Conservation (phyloP, 495 filamentous ascomycete genomes). For the Corynascus novoguineensis region DNA sequence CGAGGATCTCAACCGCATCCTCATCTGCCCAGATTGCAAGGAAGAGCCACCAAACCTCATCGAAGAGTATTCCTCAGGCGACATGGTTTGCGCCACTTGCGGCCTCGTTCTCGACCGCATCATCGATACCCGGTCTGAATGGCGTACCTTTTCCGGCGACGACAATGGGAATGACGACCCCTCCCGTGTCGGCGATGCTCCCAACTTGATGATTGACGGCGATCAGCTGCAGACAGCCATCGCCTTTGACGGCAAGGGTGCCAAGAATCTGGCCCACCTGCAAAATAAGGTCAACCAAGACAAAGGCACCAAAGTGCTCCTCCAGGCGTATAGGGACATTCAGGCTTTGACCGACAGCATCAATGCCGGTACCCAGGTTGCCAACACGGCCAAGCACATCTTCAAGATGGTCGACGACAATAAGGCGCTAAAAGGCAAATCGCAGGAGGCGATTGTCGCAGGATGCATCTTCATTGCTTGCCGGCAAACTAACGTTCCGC, state of each 20-base stretch:
- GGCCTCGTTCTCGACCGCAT: slow-evolving; percentile 90
- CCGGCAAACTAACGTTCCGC: slow-evolving; percentile 76
- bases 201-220: slow-evolving; percentile 81
- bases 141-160: slow-evolving; percentile 97
- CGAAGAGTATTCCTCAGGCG: slow-evolving; percentile 86
- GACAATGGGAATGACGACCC: slow-evolving; percentile 92
- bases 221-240: slow-evolving; percentile 90
- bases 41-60: slow-evolving; percentile 85
- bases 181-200: slow-evolving; percentile 90
- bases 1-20: slow-evolving; percentile 70
- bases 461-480: slow-evolving; percentile 97
- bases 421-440: slow-evolving; percentile 92
- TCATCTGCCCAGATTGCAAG: slow-evolving; percentile 85
- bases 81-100: slow-evolving; percentile 87
- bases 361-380: slow-evolving; percentile 69
- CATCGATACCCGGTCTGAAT: slow-evolving; percentile 93
- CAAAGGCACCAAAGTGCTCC: slow-evolving; percentile 71
- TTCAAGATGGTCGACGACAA: slow-evolving; percentile 90
- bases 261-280: slow-evolving; percentile 74
- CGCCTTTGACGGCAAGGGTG: slow-evolving; percentile 65
- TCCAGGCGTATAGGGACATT: slow-evolving; percentile 85
- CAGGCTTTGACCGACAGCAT: slow-evolving; percentile 80
- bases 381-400: slow-evolving; percentile 84
- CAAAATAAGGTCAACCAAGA: slow-evolving; percentile 81
- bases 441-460: slow-evolving; percentile 86